phyloP scores from a whole-genome alignment of 192 early-diverging fungal species.

The Gamsiella multidivaricata region DNA sequence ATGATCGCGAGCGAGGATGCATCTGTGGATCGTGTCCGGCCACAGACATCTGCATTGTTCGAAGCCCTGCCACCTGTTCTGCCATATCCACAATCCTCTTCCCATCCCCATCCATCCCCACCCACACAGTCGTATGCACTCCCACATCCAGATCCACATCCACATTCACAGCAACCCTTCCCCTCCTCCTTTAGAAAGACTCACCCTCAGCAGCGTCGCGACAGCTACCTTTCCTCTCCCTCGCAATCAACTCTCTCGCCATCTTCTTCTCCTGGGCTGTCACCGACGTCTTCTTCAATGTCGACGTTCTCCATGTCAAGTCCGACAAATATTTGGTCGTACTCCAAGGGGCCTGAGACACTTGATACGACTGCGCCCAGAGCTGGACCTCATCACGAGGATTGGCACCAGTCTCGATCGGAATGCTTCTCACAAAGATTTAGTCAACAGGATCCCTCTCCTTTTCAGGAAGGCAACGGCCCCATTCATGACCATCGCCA shows the following conservation, averaged over 20 bases:
- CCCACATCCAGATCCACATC: slow-evolving; percentile 11
- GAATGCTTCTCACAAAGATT: slow-evolving; percentile 4
- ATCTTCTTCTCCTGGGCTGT: slow-evolving; percentile 23
- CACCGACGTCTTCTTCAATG: slow-evolving; percentile 35
- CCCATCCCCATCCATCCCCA: neutral
- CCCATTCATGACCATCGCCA: neutral
- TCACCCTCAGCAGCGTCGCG: slow-evolving; percentile 15
- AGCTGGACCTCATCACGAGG: neutral
- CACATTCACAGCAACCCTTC: neutral
- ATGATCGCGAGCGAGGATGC: slow-evolving; percentile 18
- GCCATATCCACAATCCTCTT: slow-evolving; percentile 3
- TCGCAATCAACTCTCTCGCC: slow-evolving; percentile 37
- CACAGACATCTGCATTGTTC: neutral
- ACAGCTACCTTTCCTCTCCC: slow-evolving; percentile 34
- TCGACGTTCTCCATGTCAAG: slow-evolving; percentile 32
- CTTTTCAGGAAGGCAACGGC: neutral
- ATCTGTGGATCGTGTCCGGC: neutral
- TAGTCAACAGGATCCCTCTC: neutral
- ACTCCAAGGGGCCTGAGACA: slow-evolving; percentile 11
- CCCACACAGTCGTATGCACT: neutral
- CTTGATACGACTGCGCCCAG: slow-evolving; percentile 12
- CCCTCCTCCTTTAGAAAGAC: neutral
- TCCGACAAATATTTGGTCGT: slow-evolving; percentile 34
- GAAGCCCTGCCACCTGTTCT: neutral
- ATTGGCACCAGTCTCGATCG: neutral